Base-by-base conservation (phyloP, 2,329 filamentous ascomycete genomes). In the Beauveria asiatica region DNA sequence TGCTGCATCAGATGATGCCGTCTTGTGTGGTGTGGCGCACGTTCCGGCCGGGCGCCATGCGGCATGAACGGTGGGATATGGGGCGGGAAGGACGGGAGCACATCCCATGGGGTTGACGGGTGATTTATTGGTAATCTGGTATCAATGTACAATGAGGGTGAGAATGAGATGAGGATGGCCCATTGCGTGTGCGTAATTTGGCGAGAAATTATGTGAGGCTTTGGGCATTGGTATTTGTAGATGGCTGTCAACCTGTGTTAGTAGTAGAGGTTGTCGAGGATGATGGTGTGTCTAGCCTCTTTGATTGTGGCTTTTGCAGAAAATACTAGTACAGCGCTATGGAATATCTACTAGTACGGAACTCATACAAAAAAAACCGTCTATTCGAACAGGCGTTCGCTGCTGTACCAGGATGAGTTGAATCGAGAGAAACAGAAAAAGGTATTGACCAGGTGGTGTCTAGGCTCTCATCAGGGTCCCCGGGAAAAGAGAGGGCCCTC, bases 51-150 rank as follows among this genome's bases (percentile, higher is more conserved):
- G 41, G 21, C 55, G 33, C 55, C n/a, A 49, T 50, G 55, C 55
- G 55, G 55, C 55, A 50, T 57, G 55, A 57, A 57, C 55, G 55
- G 55, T 57, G 55, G 55, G 45, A 49, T 42, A 39, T 49, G 55
- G 44, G 45, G 54, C 54, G 54, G 54, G 52, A 55, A 37, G 33
- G 10, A 57, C 55, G 55, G 55, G 55, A 57, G 45, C 45, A 33
- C 55, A 57, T 50, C 55, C 54, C 54, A 41, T n/a, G 16, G 21
- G 55, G 55, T 50, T 50, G 30, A 50, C 30, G 21, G 27, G 19
- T 7, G 30, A 17, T 19, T 39, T 37, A 39, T 37, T 37, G 53
- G 33, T n/a, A 10, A 37, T 52, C 46, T 37, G 23, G 5, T n/a
- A 49, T 13, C 4, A 33, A 33, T 33, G 30, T 37, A 37, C 33